Base-by-base conservation (phyloP, 2,329 filamentous ascomycete genomes). In the Ceratocystiopsis minuta region DNA sequence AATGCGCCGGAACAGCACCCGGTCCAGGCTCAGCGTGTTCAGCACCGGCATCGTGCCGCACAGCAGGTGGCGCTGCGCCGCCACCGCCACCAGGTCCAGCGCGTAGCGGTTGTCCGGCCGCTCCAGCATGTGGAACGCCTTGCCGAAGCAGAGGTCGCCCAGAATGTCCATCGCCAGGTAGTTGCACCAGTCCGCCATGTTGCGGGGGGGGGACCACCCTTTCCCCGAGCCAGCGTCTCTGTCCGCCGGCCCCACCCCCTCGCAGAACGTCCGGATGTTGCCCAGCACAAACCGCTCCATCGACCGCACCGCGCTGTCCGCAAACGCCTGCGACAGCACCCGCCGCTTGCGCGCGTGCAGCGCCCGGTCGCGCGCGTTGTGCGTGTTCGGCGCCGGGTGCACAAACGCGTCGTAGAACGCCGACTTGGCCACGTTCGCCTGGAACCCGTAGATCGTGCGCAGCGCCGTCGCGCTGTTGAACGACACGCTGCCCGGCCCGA, bases 401-500 rank as follows among this genome's bases (percentile, higher is more conserved):
- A 76, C 75, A 54, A 82, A 83, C 35, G 75, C 76, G 49, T 80
- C 70, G 61, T 84, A 84, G 60, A 83, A 83, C 50, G 76, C 68
- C 35, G 77, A 68, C 60, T 84, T 83, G 57, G 68, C 63, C 28
- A 78, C 72, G 46, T 77, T 77, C 54, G 70, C 58, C 39, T 65
- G 64, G 61, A 75, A 73, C 48, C 75, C 72, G 58, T 79, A 77
- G 46, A 80, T 78, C 16, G 75, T 68, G 55, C 74, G 73, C 44
- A 83, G 63, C 1, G 80, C 78, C 9, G 69, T 68, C 46, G 70
- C 70, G 42, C 75, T 78, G 65, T 90, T 88, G 62, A 92, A 73
- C 1, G 78, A 83, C 36, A 93, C 62, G 46, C 72, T 74, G 57
- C 85, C 84, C 37, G 84, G 84, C 0, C 80, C 80, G 49, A 80